Evolutionary conservation across 192 early-diverging fungal genomes (phyloP).

Genomic region (Linderina pennispora): DNA sequence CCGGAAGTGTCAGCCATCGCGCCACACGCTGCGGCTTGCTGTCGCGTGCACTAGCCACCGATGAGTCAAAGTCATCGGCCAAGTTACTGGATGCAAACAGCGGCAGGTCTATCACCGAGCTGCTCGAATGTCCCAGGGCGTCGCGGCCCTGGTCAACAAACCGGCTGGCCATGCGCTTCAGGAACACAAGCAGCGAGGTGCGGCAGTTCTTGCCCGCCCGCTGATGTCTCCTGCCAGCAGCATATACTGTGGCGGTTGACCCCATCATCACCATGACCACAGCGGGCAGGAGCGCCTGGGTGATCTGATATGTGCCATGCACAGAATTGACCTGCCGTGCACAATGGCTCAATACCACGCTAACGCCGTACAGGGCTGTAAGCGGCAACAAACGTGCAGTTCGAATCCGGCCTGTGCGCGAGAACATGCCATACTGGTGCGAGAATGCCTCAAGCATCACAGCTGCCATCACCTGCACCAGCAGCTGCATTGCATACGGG

Average conservation of each 20-base stretch:
- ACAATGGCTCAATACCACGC: conserved; percentile 6
- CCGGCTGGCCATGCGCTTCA: background rate
- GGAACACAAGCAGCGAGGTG: background rate
- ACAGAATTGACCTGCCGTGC: conserved; percentile 9
- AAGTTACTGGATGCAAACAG: background rate
- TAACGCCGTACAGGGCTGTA: conserved; percentile 11
- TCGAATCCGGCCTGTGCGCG: conserved; percentile 9
- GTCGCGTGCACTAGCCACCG: background rate
- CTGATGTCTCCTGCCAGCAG: too few relatives aligned
- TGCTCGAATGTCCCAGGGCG: background rate
- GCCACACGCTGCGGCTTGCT: background rate
- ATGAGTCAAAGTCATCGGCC: background rate
- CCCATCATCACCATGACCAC: conserved; percentile 7
- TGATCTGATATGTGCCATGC: conserved; percentile 21
- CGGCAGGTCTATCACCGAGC: too few relatives aligned
- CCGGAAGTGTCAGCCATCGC: background rate
- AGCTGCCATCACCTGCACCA: conserved; percentile 7
- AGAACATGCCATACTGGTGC: conserved; percentile 12
- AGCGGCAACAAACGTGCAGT: conserved; percentile 14
- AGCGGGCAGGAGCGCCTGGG: conserved; percentile 14
- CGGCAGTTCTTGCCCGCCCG: background rate
- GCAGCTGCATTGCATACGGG: conserved; percentile 22
- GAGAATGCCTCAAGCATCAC: conserved; percentile 8
- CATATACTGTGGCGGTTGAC: background rate
- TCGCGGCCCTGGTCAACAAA: background rate